Base-by-base conservation (phyloP, 805 yeast species). In the Kockiozyma suomiensis region DNA sequence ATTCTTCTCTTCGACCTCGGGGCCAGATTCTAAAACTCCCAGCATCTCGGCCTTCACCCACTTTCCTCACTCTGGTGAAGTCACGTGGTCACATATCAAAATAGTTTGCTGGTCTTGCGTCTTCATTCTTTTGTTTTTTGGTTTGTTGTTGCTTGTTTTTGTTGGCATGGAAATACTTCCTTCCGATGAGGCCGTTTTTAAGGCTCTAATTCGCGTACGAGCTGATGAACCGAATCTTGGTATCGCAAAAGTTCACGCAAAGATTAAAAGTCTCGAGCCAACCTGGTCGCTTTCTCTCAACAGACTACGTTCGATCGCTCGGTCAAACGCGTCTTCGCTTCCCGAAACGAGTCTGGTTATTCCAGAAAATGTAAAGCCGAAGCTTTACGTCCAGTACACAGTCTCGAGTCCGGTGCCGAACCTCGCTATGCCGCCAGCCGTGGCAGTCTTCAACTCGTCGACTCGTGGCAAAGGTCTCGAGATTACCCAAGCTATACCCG, bases 231-330 rank as follows among this genome's bases (percentile, higher is more conserved):
- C 63, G 10, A 52, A 35, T 2, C 70, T 85, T 21, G 85, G 87
- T 1, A 73, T 81, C 8, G 76, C 78, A 12, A 83, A 84, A 65
- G 75, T 88, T 21, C 84, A 80, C 57, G 76, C 75, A 0, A 66
- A 79, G 12, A 75, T 89, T 45, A 83, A 82, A 66, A 61, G 70
- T 28, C 75, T 76, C 50, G 80, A 87, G 66, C 81, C 84, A 0
- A 75, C 75, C 47, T 89, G 96, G 96, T 67, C 80, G 2, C 68
- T 89, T 0, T 79, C 85, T 21, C 85, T 83, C 58, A 81, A 82
- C 61, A 75, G 88, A 50, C 75, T 89, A 40, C 79, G 81, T 66
- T 68, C 78, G 0, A 71, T 83, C 47, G 79, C 75, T 64, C 77
- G 83, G 6, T 17, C 54, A 3, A 30, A 26, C 5, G 10, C 43